Evolutionary conservation across 805 yeast species (phyloP), one percentile per base, ranked within the genome.

Genomic region (Ogataea parapolymorpha): DNA sequence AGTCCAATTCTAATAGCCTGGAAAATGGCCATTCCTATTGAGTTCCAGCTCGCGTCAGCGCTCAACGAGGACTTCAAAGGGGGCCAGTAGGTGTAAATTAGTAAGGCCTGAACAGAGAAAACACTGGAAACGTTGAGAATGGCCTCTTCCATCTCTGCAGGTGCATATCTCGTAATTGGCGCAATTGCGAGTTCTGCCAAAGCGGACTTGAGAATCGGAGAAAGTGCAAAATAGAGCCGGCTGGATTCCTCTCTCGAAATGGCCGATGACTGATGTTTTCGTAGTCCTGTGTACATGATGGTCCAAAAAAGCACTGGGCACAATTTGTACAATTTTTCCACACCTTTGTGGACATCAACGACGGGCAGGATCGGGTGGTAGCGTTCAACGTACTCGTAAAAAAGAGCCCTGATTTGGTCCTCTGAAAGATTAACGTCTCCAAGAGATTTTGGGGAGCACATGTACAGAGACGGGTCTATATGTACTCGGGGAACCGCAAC

Each of bases 261-360:
- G 4, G 40, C 32, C 7, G 44, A 56, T 1, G 68, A 58, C 20
- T 69, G 67, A 45, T 71, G 72, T 42, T 95, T 71, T 45, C 99
- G 74, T 32, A 89, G 66, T 0, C 95, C 86, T 1, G 88, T 84
- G 29, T 88, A 77, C 79, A 90, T 81, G 12, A 91, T 81, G 0
- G 91, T 90, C 99, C 99, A 91, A 56, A 91, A 91, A 14, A 91
- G 67, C 3, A 91, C 82, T 0, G 97, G 96, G 43, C 96, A 88
- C 13, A 85, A 69, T 43, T 78, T 64, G 59, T 85, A 86, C 7
- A 90, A 74, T 34, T 79, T 67, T 52, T 89, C 97, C 1, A 95
- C 93, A 8, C 96, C 96, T 46, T 75, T 77, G 6, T 68, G 49
- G 2, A 91, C 74, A 57, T 91, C 95, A 2, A 91, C 93, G 1